These are phyloP conservation scores for Voacanga thouarsii DNA, from an alignment of 257 asterid species.

Conservation along the genomic window DNA sequence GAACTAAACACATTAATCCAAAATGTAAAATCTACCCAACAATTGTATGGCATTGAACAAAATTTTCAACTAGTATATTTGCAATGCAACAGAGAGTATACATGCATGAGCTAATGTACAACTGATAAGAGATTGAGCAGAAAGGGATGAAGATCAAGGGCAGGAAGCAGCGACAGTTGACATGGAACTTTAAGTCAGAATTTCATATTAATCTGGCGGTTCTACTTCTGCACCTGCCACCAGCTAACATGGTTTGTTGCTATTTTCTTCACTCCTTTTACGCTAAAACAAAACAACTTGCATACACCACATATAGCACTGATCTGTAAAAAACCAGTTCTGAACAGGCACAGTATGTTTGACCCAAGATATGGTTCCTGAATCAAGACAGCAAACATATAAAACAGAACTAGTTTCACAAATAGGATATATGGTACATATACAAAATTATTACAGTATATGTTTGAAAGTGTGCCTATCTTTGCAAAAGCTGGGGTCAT, in stretches of 20 bases:
- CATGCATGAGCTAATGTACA: neutral
- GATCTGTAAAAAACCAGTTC: neutral
- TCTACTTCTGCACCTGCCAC: neutral
- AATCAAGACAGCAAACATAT: neutral
- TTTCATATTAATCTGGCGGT: neutral
- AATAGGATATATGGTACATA: constrained; percentile 5
- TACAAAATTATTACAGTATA: constrained; percentile 10
- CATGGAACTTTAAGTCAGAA: neutral
- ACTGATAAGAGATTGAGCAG: neutral
- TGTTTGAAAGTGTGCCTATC: constrained; percentile 6
- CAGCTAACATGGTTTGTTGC: neutral
- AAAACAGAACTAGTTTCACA: neutral
- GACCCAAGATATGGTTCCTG: neutral
- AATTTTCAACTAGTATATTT: neutral
- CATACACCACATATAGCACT: neutral
- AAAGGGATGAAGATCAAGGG: neutral
- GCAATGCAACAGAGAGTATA: neutral
- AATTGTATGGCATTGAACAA: neutral
- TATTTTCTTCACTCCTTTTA: neutral
- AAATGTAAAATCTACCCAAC: neutral
- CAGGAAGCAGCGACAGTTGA: neutral
- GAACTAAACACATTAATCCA: neutral
- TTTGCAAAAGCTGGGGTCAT: constrained; percentile 13
- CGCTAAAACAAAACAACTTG: neutral
- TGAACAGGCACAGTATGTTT: neutral